Evolutionary conservation across 768 basidiomycete species (phyloP), one percentile per base, ranked within the genome.

Genomic region (Boletellus ananiceps): DNA sequence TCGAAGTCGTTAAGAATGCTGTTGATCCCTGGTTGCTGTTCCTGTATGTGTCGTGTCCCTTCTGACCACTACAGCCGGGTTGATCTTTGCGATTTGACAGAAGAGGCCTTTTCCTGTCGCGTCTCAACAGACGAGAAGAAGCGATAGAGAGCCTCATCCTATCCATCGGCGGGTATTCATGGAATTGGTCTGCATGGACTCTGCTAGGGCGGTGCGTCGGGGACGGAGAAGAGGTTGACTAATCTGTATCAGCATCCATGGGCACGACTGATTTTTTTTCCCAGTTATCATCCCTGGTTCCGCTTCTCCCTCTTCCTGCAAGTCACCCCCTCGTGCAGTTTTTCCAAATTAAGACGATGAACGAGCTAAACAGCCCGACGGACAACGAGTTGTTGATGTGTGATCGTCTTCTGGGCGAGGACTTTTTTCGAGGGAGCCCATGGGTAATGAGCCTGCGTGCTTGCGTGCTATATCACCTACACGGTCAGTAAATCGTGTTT

Each of bases 161-260:
- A 31, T 93, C 92, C 12, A 83, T 95, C 37, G 75, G 77, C 33
- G 76, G 76, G 5, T 90, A 84, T 60, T 86, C 88, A 12, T 97
- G 90, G 84, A 97, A 97, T 63, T 98, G 94, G 93, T 87, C 88
- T 23, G 74, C 83, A n/a, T 98, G 93, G 93, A 71, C 79, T 8
- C 76, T 92, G 37, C 73, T 98, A n/a, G 78, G 79, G 3, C 82
- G 81, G 46, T 88, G 88, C 61, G 77, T 93, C 29, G 79, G 81
- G 13, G 90, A 93, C 54, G 82, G 82, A 14, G 89, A 93, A 70
- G 91, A 95, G 83, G 93, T 93, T 47, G 33, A 64, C 32, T 36
- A 36, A 40, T 39, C 48, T 29, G 19, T 25, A 37, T 6, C 16
- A 14, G 40, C 31, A 13, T 41, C 45, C 44, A 6, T 18, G 39